Percentiles rank a stretch among this genome's conserved stretches.
phyloP scores from a whole-genome alignment of 2,329 filamentous ascomycete genomes.

The Corinectria fuckeliana region DNA sequence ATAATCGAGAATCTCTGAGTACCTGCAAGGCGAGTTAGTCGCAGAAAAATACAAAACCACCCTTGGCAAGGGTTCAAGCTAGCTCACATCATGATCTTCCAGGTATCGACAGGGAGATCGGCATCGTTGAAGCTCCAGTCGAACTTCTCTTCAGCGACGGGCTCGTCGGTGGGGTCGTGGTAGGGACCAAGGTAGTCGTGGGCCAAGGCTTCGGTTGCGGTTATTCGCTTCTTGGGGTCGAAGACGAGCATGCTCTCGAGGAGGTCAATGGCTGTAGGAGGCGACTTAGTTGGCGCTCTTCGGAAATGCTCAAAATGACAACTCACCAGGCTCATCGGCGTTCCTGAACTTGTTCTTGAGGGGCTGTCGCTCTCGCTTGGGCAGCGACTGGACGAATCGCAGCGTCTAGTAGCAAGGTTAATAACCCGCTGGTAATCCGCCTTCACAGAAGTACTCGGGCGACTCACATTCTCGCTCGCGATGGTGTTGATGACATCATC shows the following conservation, averaged over 20 bases:
- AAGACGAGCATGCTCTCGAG: conserved; percentile 98
- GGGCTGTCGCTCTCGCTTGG: conserved; percentile 90
- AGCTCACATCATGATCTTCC: conserved; percentile 99
- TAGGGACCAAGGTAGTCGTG: conserved; percentile 96
- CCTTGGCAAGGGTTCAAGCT: background rate
- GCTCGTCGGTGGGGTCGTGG: conserved; percentile 97
- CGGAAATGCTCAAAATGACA: background rate
- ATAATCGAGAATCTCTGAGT: conserved; percentile 98
- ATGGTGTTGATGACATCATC: conserved; percentile 99
- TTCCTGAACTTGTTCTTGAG: conserved; percentile 92
- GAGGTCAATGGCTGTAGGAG: conserved; percentile 78
- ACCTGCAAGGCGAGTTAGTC: conserved; percentile 63
- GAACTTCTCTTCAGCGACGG: conserved; percentile 94
- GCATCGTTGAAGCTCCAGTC: conserved; percentile 99
- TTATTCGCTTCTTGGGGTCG: conserved; percentile 94
- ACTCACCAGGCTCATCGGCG: conserved; percentile 80
- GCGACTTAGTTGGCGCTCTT: conserved; percentile 1
- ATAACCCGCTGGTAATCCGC: background rate
- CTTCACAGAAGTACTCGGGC: background rate
- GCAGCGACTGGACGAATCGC: conserved; percentile 95
- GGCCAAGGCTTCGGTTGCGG: conserved; percentile 81
- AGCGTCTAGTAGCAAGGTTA: conserved; percentile 69
- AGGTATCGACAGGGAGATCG: conserved; percentile 96
- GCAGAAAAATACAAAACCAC: background rate
- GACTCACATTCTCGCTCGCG: conserved; percentile 90